These are phyloP conservation scores for Pleurotus djamor DNA, from an alignment of 768 basidiomycete species.

Conservation along the genomic window DNA sequence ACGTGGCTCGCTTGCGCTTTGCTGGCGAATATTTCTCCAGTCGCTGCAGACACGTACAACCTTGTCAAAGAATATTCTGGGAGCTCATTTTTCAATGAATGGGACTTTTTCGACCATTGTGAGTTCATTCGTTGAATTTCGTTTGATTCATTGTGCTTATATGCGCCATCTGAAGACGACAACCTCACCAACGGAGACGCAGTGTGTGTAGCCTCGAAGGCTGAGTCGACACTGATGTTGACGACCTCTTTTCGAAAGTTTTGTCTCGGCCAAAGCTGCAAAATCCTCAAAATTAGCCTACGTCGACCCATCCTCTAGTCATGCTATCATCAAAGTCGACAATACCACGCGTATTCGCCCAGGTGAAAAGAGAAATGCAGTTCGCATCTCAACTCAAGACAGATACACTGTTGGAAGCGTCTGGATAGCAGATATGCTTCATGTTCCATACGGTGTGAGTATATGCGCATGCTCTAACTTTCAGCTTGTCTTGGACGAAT, in stretches of 20 bases:
- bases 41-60: constrained; percentile 38
- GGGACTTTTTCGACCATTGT: constrained; percentile 65
- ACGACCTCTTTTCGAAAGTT: constrained; percentile 28
- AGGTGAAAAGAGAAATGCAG: constrained; percentile 62
- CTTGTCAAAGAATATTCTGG: constrained; percentile 59
- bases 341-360: constrained; percentile 53
- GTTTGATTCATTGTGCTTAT: background rate
- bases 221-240: background rate
- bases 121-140: constrained; percentile 14
- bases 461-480: background rate
- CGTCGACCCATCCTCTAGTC: constrained; percentile 60
- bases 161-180: constrained; percentile 41
- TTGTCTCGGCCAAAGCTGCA: constrained; percentile 46
- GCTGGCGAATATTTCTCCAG: background rate
- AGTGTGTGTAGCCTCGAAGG: constrained; percentile 28
- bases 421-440: constrained; percentile 63
- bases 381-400: constrained; percentile 61
- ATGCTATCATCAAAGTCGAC: constrained; percentile 78
- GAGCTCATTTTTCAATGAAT: constrained; percentile 61
- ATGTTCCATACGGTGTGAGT: constrained; percentile 63
- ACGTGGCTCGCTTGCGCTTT: background rate
- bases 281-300: constrained; percentile 52
- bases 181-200: constrained; percentile 70
- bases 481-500: background rate
- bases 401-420: constrained; percentile 56